Evolutionary conservation across 495 filamentous ascomycete genomes (phyloP).

Genomic region (Trichoderma orchidacearum): DNA sequence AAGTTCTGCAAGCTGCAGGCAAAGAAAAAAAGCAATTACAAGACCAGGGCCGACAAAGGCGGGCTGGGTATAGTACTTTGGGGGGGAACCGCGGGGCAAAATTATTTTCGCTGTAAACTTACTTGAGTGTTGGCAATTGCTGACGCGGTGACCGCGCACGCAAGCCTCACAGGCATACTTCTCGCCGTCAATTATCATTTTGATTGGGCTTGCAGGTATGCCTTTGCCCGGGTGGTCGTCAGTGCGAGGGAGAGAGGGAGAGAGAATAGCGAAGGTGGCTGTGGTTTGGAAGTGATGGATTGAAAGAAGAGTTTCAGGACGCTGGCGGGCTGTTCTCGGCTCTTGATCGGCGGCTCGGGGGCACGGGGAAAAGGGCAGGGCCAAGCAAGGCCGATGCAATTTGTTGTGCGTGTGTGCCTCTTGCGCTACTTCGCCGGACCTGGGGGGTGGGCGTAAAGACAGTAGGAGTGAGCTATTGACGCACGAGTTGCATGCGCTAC

Average conservation of each 20-base stretch:
- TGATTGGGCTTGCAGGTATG: too few relatives aligned
- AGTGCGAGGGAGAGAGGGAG: not conserved
- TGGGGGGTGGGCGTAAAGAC: not conserved
- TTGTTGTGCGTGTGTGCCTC: constrained; percentile 2
- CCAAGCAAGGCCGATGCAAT: constrained; percentile 10
- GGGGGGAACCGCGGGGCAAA: not conserved
- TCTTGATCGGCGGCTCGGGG: constrained; percentile 1
- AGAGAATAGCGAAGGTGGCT: not conserved
- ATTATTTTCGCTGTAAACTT: constrained; percentile 24
- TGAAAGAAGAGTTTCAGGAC: not conserved
- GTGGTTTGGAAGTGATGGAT: not conserved
- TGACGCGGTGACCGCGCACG: constrained; percentile 85
- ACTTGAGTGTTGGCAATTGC: constrained; percentile 87
- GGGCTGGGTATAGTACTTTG: not conserved
- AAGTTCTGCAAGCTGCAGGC: not conserved
- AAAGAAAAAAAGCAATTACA: not conserved
- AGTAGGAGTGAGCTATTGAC: not conserved
- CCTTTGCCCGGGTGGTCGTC: too few relatives aligned
- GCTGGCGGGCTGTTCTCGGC: not conserved
- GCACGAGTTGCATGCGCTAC: constrained; percentile 1
- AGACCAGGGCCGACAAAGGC: not conserved
- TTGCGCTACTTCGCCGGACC: not conserved
- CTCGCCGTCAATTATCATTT: constrained; percentile 78
- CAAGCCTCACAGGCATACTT: constrained; percentile 91
- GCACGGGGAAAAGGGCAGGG: constrained; percentile 1